Base-by-base conservation (phyloP, 768 basidiomycete genomes). In the Amanita muscaria region DNA sequence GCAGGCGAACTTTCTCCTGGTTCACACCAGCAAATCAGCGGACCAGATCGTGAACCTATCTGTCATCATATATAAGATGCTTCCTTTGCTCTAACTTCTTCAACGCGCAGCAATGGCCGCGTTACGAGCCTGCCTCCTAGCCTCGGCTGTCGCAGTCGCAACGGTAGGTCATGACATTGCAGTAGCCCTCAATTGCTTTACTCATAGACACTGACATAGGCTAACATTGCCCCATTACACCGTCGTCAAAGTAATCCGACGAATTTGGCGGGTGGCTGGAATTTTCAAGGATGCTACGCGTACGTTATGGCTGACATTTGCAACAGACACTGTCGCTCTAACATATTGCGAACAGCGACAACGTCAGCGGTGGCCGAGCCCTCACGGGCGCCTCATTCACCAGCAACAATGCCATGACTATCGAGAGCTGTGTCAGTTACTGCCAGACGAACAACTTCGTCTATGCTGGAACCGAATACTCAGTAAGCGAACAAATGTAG, bases 391-490 rank as follows among this genome's bases (percentile, higher is more conserved):
- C 72, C 1, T 59, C 65, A 3, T 76, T 64, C 48, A 60, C 67
- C 11, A 67, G 69, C 52, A 59, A 70, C 12, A 64, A 59, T 4
- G 62, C 61, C 18, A 86, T 88, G 80, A 87, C 85, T 3, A 68
- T 78, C 22, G 69, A 72, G 49, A 55, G 57, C 1, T 77, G 75
- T 52, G 69, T 75, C 49, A 53, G 49, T 15, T 77, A 71, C 53
- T 77, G 75, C 56, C 62, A 67, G 25, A 40, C 61, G n/a, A 59
- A 67, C 44, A 51, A 59, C 7, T 84, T 67, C 56, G 60, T 80
- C 47, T 85, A 74, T 51, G 83, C 85, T 14, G 87, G 87, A 11
- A 69, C 78, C 14, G 85, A 88, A 60, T 87, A 70, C 21, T 59
- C 54, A 61, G 59, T 64, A 52, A 9, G 46, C 48, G 27, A 11